phyloP scores from a whole-genome alignment of 2,329 filamentous ascomycete genomes.

The Pseudogymnoascus pannorum region DNA sequence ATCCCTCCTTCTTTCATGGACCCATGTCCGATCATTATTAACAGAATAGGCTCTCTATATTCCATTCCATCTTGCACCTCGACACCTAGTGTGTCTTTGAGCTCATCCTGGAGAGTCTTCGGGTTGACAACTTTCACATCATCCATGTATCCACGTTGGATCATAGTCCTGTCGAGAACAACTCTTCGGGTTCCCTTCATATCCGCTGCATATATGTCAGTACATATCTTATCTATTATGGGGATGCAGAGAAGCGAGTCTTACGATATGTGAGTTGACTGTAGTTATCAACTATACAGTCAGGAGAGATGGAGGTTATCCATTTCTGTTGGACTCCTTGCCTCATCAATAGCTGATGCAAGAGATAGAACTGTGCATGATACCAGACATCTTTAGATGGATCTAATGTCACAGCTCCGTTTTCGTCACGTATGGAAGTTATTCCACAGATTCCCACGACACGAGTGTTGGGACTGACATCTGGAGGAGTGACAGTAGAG shows the following conservation, averaged over 20 bases:
- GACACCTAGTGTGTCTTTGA: not conserved
- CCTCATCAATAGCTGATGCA: not conserved
- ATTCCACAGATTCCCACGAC: conserved; percentile 1
- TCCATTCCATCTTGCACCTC: not conserved
- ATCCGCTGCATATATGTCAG: not conserved
- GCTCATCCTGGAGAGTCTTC: not conserved
- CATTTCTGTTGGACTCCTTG: not conserved
- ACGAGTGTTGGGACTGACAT: not conserved
- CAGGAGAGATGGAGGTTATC: not conserved
- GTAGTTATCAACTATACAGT: not conserved
- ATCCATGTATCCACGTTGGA: not conserved
- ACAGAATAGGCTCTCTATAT: not conserved
- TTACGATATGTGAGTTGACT: not conserved
- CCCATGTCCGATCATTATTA: not conserved
- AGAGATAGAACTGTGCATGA: not conserved
- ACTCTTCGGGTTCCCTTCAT: not conserved
- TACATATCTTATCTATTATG: not conserved
- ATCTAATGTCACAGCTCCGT: not conserved
- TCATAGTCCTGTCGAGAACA: not conserved
- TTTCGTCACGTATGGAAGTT: not conserved
- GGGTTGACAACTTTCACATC: not conserved
- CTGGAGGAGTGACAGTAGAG: not conserved
- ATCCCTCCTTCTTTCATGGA: conserved; percentile 2
- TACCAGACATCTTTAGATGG: not conserved
- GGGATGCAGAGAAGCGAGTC: not conserved